Evolutionary conservation across 495 filamentous ascomycete genomes (phyloP), one percentile per base, ranked within the genome.

Genomic region (Lasiosphaeriaceae sp.): DNA sequence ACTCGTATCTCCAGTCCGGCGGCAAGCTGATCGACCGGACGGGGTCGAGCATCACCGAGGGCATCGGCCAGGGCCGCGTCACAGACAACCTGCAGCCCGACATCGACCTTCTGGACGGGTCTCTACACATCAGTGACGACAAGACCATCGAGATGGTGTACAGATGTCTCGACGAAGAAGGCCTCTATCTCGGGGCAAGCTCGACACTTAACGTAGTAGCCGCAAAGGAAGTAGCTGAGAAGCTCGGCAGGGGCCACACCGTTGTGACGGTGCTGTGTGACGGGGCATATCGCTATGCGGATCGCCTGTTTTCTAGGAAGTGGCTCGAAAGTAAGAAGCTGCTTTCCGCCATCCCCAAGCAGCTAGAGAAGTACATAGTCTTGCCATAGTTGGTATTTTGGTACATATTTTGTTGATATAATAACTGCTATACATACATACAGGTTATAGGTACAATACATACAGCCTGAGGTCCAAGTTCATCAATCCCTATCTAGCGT

Each of bases 131-230:
- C 63, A 80, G 80, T 56, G 94, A 98, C 66, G 92, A 92, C 77
- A 94, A 94, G 82, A 91, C 83, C 60, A 92, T 98, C 66, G 91
- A 89, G 73, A 97, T 97, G 94, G 92, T 98, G 57, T 98, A 97
- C 73, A 81, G 94, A 58, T 96, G 95, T 64, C 77, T 98, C 61
- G 94, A 98, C 65, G 94, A 97, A 73, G 94, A 98, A 65, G 94
- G 94, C 0, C 73, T 98, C 50, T 98, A 98, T 66, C 77, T 98
- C n/a, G 94, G 94, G 34, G 94, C 93, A 21, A 95, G 90, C 71
- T 91, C 86, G 14, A 87, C 90, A 60, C 77, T 98, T 62, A 98
- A 98, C 69, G 94, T 98, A 5, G 94, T 90, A 8, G 94, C 94
- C 7, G 94, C 94, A 14, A 90, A 94, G 77, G 91, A 97, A 73